Evolutionary conservation across 495 filamentous ascomycete species (phyloP).

Genomic region (Hypoxylon crocopeplum): DNA sequence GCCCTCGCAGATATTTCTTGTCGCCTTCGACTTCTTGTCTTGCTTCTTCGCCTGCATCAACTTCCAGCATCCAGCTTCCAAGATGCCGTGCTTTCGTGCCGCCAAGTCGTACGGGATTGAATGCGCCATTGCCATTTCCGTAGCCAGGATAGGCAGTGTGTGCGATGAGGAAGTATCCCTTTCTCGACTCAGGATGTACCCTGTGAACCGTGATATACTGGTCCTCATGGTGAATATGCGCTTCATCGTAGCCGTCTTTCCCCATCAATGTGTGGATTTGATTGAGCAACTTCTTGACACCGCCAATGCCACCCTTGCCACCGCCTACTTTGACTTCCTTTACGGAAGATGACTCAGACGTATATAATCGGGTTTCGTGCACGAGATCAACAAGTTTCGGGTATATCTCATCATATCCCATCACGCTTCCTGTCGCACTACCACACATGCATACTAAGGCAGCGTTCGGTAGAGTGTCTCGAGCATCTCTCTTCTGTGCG

Average conservation of each 20-base stretch:
- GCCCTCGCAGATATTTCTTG: slow-evolving; percentile 72
- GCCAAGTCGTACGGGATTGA: slow-evolving; percentile 76
- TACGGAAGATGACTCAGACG: slow-evolving; percentile 68
- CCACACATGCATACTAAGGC: slow-evolving; percentile 95
- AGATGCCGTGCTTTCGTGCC: slow-evolving; percentile 79
- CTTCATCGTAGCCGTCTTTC: slow-evolving; percentile 90
- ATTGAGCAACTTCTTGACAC: slow-evolving; percentile 89
- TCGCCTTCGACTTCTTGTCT: slow-evolving; percentile 70
- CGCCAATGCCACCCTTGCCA: slow-evolving; percentile 81
- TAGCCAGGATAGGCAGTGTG: slow-evolving; percentile 94
- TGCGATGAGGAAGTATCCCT: slow-evolving; percentile 92
- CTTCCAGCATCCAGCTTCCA: slow-evolving; percentile 88
- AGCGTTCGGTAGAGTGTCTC: slow-evolving; percentile 94
- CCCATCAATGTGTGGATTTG: slow-evolving; percentile 94
- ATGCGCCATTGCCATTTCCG: slow-evolving; percentile 75
- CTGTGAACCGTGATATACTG: slow-evolving; percentile 96
- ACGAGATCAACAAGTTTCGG: slow-evolving; percentile 91
- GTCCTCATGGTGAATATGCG: slow-evolving; percentile 93
- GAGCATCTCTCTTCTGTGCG: slow-evolving; percentile 91
- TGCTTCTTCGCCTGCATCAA: slow-evolving; percentile 71
- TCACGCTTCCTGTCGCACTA: slow-evolving; percentile 90
- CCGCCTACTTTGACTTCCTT: slow-evolving; percentile 64
- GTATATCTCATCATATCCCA: slow-evolving; percentile 99
- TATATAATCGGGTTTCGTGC: slow-evolving; percentile 81
- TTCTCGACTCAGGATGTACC: slow-evolving; percentile 86